Evolutionary conservation across 306 rosid species (phyloP), one percentile per base, ranked within the genome.

Genomic region (Herpetospermum pedunculosum): DNA sequence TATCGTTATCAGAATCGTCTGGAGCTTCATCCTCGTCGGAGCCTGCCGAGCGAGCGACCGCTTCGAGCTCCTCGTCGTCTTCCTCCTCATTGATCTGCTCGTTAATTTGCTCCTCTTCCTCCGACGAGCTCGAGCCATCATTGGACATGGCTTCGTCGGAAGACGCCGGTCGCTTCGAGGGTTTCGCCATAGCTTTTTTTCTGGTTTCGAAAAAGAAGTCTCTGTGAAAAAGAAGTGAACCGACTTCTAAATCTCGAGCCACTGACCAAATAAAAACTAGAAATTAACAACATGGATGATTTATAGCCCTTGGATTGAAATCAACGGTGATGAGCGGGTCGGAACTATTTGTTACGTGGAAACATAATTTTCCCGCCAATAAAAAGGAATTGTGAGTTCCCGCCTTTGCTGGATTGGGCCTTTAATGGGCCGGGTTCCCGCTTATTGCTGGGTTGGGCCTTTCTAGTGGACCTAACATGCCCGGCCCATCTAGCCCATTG

Each of bases 41-140:
- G 81, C 72, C 88, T 30, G 92, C 91, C 32, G 96, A 79, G 80
- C 96, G 92, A 83, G 96, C 95, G 2, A 94, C 97, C 32, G 91
- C 97, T 63, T 94, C 87, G 67, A 94, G 84, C 82, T 94, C 99
- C 75, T 94, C 97, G 5, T 89, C 95, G 70, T 94, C 98, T 5
- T 86, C 98, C 49, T 85, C 92, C 1, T 90, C 96, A 75, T 83
- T 83, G 88, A 87, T 86, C 86, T 82, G 89, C 23, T 85, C 82
- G 79, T 83, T 86, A 64, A 77, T 70, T 64, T 67, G 87, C 64
- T 86, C 88, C 60, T 90, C 78, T 38, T 75, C 92, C 63, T 80
- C 89, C 58, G 71, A 81, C 60, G 96, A 88, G 76, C 75, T 74
- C 21, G 89, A 81, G 67, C 72, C 79, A 82, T 79, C 79, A 82